Base-by-base conservation (phyloP, 164 flowering plant species). In the Kalanchoe fedtschenkoi region DNA sequence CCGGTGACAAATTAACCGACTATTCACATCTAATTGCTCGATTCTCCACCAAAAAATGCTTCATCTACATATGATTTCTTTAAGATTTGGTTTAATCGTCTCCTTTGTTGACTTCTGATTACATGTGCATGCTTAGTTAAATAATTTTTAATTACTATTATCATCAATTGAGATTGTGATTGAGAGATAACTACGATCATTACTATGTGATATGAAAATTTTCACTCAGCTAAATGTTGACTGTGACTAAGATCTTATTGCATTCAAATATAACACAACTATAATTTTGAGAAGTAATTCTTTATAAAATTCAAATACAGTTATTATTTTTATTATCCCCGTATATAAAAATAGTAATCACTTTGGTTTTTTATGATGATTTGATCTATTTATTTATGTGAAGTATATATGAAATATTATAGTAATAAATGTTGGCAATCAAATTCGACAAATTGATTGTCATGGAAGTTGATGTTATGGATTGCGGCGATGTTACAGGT, bases 161-260 rank as follows among this genome's bases (percentile, higher is more conserved):
- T 29, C 56, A 42, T 70, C 77, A 93, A 97, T 97, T 93, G 13
- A 88, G 87, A 68, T 96, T 90, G 0, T 93, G 98, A 97, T 68
- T 90, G 44, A 96, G 98, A 16, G 97, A 88, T 66, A 85, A 92
- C 69, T 95, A 93, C 2, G 96, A 92, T 81, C 98, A 89, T 73
- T 93, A 93, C 69, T 93, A 93, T 59, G 97, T 93, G 33, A 78
- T 93, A 6, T 93, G 96, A 56, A 79, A 97, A 69, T 89, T 93
- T 70, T 80, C 90, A 68, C 89, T 89, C 59, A 88, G 98, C 77
- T 79, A 95, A 76, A 93, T 90, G 98, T 62, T 93, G 28, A 93
- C 98, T 46, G 98, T 93, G 46, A 93, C 97, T 14, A 93, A 93
- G 90, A n/a, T n/a, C n/a, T n/a, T n/a, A n/a, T n/a, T n/a, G n/a